Conservation (phyloP, 495 filamentous ascomycete species). For the Penicillium robsamsonii region DNA sequence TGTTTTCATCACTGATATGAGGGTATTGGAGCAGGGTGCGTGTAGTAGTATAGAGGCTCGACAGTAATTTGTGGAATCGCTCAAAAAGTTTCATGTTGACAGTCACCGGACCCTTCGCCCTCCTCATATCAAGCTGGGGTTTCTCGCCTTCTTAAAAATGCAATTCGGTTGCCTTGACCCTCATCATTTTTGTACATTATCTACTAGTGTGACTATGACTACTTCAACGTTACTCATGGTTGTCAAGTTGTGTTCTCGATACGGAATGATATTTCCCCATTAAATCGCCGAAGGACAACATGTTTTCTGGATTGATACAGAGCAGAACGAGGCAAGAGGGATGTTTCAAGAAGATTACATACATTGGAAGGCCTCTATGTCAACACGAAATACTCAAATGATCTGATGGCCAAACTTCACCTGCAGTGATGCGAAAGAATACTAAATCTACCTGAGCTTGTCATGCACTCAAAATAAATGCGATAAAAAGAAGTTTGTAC, state of each 20-base stretch:
- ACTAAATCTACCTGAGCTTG: background rate
- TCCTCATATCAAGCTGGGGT: background rate
- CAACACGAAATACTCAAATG: background rate
- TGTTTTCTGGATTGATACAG: background rate
- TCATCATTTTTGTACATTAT: background rate
- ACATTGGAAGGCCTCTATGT: background rate
- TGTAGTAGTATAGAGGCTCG: background rate
- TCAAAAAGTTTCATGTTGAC: slow-evolving; percentile 9
- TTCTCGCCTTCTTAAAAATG: slow-evolving; percentile 1
- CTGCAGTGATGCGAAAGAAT: background rate
- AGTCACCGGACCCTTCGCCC: background rate
- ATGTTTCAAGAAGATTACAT: background rate
- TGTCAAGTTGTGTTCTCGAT: background rate
- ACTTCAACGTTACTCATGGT: slow-evolving; percentile 2
- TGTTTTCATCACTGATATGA: background rate
- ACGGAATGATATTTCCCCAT: background rate
- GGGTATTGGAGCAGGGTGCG: background rate
- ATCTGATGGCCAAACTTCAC: too few species aligned
- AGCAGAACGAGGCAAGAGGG: background rate
- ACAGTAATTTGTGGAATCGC: background rate
- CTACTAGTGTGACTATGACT: slow-evolving; percentile 8
- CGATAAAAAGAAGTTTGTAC: background rate
- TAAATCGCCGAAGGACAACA: background rate
- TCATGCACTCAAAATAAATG: background rate
- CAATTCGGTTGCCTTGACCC: slow-evolving; percentile 6